Base-by-base conservation (phyloP, 148 eudicot genomes). In the Nepenthes gracilis region DNA sequence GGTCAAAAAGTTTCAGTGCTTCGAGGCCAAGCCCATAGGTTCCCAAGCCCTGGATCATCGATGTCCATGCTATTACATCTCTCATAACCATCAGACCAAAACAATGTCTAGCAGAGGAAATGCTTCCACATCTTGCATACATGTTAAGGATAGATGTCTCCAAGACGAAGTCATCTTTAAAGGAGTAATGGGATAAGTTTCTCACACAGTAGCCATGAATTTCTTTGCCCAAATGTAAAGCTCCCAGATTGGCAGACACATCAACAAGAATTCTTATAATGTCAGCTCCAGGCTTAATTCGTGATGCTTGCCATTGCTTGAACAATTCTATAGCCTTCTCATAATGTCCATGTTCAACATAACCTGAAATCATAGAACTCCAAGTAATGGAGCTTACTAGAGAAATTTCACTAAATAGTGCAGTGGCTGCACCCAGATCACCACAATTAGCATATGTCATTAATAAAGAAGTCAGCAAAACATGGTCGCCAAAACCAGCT, bases 31-130 rank as follows among this genome's bases (percentile, higher is more conserved):
- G 56, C 14, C 87, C 87, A 51, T 77, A 69, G 36, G 65, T 69
- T 34, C 79, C 87, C 55, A 35, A 72, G 11, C 81, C 81, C 67
- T 79, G 81, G 12, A 83, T 83, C 81, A 83, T 83, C 7, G 87
- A 83, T 34, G 87, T 68, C 84, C 84, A 83, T 62, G 80, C 54
- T 1, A 79, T 64, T 6, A 72, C 54, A 70, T 79, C 83, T 64
- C 57, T 72, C 6, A 15, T 61, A n/a, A 4, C 14, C 65, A 79
- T 74, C 49, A 23, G 49, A 58, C 36, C 47, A 12, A 82, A 82
- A 64, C 73, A 69, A 33, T 47, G 66, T 34, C 57, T 48, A 33
- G 74, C 69, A 36, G 56, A 60, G 47, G 69, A 65, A 54, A 71
- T 55, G 61, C 57, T 59, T 55, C 74, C 74, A 65, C 74, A 71